Percentiles rank a stretch among this genome's conserved stretches.
phyloP scores from a whole-genome alignment of 2,329 filamentous ascomycete genomes.

The Hypomyces perniciosus region DNA sequence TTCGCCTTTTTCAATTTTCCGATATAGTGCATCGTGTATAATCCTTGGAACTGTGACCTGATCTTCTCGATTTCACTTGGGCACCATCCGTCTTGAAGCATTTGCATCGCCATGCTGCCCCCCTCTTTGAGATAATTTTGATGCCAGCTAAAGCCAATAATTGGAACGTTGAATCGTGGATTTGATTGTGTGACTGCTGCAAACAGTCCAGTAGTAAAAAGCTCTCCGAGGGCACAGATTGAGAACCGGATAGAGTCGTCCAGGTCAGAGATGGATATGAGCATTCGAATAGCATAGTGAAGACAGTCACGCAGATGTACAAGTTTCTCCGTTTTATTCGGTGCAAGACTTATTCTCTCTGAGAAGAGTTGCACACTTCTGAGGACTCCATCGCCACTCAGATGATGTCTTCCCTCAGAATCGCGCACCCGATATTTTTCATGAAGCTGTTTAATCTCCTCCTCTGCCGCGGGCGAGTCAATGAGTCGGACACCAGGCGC shows the following conservation, averaged over 20 bases:
- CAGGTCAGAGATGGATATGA: constrained; percentile 17
- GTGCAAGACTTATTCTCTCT: constrained; percentile 10
- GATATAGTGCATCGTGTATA: constrained; percentile 21
- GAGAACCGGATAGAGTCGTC: constrained; percentile 21
- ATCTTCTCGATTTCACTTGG: constrained; percentile 26
- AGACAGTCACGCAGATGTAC: constrained; percentile 18
- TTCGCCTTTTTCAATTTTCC: constrained; percentile 16
- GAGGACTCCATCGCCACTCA: constrained; percentile 9
- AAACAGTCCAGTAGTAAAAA: constrained; percentile 16
- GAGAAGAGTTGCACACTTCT: constrained; percentile 2
- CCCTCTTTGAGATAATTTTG: constrained; percentile 14
- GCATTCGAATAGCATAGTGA: constrained; percentile 8
- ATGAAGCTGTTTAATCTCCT: constrained; percentile 15
- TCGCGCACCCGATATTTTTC: constrained; percentile 7
- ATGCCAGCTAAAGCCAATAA: constrained; percentile 16
- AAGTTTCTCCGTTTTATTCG: constrained; percentile 12
- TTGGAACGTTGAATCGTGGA: constrained; percentile 11
- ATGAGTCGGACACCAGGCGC: constrained; percentile 12
- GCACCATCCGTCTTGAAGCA: constrained; percentile 28
- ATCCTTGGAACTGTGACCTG: constrained; percentile 16
- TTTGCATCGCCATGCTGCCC: constrained; percentile 18
- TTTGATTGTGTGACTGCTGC: not conserved
- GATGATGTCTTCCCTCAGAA: constrained; percentile 1
- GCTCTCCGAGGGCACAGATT: constrained; percentile 23
- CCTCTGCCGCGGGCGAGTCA: constrained; percentile 5